These are phyloP conservation scores for Fraxinus anomala DNA, from an alignment of 257 asterid species.

Conservation along the genomic window DNA sequence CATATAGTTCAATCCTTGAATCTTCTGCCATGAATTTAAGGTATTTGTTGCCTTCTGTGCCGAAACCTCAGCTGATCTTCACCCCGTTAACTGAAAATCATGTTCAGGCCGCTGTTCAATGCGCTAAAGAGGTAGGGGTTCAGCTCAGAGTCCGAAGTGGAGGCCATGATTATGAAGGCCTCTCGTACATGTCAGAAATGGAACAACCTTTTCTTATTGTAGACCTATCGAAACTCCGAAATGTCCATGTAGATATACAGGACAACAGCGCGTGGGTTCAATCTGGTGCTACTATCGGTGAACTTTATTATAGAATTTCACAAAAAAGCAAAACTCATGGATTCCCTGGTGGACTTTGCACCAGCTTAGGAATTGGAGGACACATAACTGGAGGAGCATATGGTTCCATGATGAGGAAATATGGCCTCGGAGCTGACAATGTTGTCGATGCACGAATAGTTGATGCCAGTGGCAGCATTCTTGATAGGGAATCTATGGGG, in stretches of 20 bases:
- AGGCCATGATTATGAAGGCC: constrained; percentile 49
- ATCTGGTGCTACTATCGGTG: constrained; percentile 49
- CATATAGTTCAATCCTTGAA: constrained; percentile 37
- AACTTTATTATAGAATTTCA: constrained; percentile 46
- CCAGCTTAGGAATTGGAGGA: constrained; percentile 67
- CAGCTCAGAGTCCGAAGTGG: constrained; percentile 45
- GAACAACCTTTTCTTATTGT: constrained; percentile 34
- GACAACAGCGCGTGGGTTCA: constrained; percentile 47
- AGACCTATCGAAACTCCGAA: constrained; percentile 41
- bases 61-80: constrained; percentile 47
- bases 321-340: constrained; percentile 42
- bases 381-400: constrained; percentile 71
- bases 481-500: constrained; percentile 57
- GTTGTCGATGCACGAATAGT: constrained; percentile 58
- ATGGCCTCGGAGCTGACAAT: constrained; percentile 64
- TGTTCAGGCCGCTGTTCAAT: constrained; percentile 42
- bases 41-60: constrained; percentile 37
- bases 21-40: constrained; percentile 48
- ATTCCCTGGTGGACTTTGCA: constrained; percentile 58
- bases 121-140: constrained; percentile 28
- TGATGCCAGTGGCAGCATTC: constrained; percentile 49
- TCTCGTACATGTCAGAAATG: constrained; percentile 36
- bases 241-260: constrained; percentile 35
- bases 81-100: constrained; percentile 44
- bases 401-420: constrained; percentile 63